phyloP scores from a whole-genome alignment of 805 yeast species.

The Saturnispora besseyi region DNA sequence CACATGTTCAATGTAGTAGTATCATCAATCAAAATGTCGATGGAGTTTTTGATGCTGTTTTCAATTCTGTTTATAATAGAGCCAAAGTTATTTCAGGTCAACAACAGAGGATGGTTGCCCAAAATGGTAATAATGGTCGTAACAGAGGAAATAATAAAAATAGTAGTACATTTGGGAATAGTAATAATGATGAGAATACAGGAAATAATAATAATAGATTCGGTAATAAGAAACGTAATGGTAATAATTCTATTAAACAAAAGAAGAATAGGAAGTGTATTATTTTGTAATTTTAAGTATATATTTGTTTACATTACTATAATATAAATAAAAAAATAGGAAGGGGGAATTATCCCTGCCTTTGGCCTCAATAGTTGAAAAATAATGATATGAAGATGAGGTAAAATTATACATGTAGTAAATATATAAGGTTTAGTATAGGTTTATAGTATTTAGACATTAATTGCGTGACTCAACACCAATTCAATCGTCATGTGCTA shows the following conservation, averaged over 20 bases:
- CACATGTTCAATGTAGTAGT: conserved; percentile 76
- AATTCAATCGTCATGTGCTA: too few species aligned
- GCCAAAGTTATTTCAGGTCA: conserved; percentile 6
- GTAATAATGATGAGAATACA: neutral
- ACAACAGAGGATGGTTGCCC: neutral
- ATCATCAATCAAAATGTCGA: conserved; percentile 56
- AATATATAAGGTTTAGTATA: too few species aligned
- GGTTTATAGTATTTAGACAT: too few species aligned
- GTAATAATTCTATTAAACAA: neutral
- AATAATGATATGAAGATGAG: too few species aligned
- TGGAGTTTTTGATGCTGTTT: conserved; percentile 52
- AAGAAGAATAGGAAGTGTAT: conserved; percentile 3
- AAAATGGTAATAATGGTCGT: neutral
- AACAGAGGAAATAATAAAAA: neutral
- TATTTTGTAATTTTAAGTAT: conserved; percentile 2
- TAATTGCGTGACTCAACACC: too few species aligned
- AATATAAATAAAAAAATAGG: neutral
- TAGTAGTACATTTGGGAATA: neutral
- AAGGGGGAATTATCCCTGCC: neutral
- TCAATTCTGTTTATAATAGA: conserved; percentile 27
- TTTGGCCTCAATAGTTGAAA: too few species aligned
- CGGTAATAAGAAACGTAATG: neutral
- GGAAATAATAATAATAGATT: neutral
- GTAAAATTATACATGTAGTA: too few species aligned
- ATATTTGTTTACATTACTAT: neutral